phyloP scores from a whole-genome alignment of 2,329 filamentous ascomycete species.

The Aspergillus caelatus region DNA sequence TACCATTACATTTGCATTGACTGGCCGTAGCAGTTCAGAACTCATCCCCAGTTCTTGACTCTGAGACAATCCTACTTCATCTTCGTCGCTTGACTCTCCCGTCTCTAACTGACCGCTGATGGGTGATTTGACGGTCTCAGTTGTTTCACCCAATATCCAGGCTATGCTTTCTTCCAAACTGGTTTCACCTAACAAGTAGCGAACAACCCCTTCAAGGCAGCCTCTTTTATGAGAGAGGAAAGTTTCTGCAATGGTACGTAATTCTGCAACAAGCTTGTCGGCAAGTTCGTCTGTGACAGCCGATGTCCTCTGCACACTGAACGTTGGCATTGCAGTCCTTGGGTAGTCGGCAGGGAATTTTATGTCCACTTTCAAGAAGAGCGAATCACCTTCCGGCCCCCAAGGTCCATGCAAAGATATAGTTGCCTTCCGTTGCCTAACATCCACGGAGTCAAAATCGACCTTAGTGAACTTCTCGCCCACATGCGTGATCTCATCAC shows the following conservation, averaged over 20 bases:
- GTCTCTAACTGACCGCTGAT: slow-evolving; percentile 53
- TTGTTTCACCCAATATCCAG: slow-evolving; percentile 60
- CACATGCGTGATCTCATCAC: slow-evolving; percentile 64
- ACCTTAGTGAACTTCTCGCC: slow-evolving; percentile 64
- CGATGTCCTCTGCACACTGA: slow-evolving; percentile 60
- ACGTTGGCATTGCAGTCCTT: slow-evolving; percentile 50
- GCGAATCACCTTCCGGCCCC: slow-evolving; percentile 54
- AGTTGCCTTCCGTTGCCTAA: slow-evolving; percentile 55
- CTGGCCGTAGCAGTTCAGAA: slow-evolving; percentile 55
- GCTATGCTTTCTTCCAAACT: slow-evolving; percentile 60
- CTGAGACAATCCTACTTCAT: slow-evolving; percentile 58
- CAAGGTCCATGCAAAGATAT: slow-evolving; percentile 64
- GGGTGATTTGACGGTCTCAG: slow-evolving; percentile 50
- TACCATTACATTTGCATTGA: slow-evolving; percentile 66
- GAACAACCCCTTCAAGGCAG: slow-evolving; percentile 64
- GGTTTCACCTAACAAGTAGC: slow-evolving; percentile 63
- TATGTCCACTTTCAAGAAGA: slow-evolving; percentile 61
- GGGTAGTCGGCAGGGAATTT: slow-evolving; percentile 63
- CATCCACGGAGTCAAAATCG: slow-evolving; percentile 61
- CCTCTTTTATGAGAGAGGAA: slow-evolving; percentile 57
- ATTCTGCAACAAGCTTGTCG: slow-evolving; percentile 52
- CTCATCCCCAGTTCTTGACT: slow-evolving; percentile 51
- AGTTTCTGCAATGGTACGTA: slow-evolving; percentile 58
- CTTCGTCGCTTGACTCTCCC: slow-evolving; percentile 83
- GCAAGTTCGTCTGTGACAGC: slow-evolving; percentile 57